Evolutionary conservation across 176 grass and related monocot species (phyloP).

Genomic region (Eragrostis nindensis): DNA sequence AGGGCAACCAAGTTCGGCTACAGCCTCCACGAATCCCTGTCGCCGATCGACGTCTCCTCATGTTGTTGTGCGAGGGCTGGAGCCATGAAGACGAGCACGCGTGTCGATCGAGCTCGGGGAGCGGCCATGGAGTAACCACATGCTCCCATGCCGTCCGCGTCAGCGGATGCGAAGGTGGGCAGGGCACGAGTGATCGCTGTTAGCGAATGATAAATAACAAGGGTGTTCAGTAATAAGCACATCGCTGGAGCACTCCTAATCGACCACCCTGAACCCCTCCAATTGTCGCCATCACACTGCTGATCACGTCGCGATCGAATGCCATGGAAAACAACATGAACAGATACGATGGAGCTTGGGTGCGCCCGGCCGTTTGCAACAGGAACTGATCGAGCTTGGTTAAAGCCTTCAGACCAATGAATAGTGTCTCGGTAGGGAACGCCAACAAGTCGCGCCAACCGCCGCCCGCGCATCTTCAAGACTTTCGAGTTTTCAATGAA

Average conservation of each 20-base stretch:
- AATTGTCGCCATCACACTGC: no score
- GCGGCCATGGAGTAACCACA: not conserved
- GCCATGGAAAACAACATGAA: no score
- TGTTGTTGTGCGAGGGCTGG: not conserved
- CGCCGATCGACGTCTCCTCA: not conserved
- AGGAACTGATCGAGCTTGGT: no score
- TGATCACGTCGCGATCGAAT: no score
- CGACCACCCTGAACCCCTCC: not conserved
- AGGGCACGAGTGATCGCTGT: not conserved
- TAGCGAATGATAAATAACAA: not conserved
- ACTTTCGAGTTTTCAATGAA: no score
- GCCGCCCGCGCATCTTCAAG: no score
- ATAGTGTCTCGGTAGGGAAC: no score
- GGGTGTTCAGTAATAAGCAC: not conserved
- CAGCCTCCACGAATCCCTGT: not conserved
- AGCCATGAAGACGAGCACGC: not conserved
- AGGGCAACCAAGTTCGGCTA: not conserved
- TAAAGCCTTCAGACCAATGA: no score
- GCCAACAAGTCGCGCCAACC: no score
- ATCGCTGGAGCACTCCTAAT: not conserved
- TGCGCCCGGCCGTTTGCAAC: no score
- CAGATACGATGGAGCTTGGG: no score
- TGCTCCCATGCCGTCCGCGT: not conserved
- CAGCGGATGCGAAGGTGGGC: not conserved
- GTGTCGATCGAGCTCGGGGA: not conserved